Percentiles rank a stretch among this genome's conserved stretches.
phyloP scores from a whole-genome alignment of 2,329 filamentous ascomycete genomes.

The Atkinsonella hypoxylon region DNA sequence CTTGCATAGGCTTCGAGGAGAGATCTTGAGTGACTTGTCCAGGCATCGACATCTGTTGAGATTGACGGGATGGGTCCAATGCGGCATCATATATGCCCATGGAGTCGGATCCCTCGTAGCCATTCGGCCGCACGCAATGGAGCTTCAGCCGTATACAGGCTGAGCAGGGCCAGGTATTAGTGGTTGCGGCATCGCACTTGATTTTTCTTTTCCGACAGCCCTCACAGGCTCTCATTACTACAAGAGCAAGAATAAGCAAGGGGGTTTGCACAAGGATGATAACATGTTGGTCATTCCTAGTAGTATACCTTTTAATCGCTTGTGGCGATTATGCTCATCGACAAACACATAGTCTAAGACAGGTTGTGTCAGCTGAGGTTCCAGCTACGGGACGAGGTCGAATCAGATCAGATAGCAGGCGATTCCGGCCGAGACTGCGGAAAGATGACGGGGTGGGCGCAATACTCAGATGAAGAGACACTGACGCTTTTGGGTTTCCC shows the following conservation, averaged over 20 bases:
- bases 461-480: neutral
- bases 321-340: slow-evolving; percentile 96
- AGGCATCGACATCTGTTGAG: slow-evolving; percentile 40
- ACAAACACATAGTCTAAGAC: slow-evolving; percentile 84
- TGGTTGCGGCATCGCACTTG: slow-evolving; percentile 93
- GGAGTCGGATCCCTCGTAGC: slow-evolving; percentile 42
- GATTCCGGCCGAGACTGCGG: neutral
- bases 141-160: slow-evolving; percentile 87
- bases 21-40: slow-evolving; percentile 28
- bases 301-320: slow-evolving; percentile 76
- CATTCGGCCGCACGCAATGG: slow-evolving; percentile 81
- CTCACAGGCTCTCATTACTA: slow-evolving; percentile 95
- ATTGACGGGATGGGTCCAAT: slow-evolving; percentile 20
- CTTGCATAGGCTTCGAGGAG: slow-evolving; percentile 26
- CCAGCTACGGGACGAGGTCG: neutral
- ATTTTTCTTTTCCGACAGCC: slow-evolving; percentile 93
- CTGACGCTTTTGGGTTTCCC: slow-evolving; percentile 79
- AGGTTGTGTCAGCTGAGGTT: neutral
- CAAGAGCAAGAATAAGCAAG: neutral
- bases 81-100: slow-evolving; percentile 22
- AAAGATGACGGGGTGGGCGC: slow-evolving; percentile 14
- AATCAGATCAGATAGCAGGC: too few relatives aligned
- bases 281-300: neutral
- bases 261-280: neutral
- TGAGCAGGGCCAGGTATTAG: slow-evolving; percentile 94